Evolutionary conservation across 2,329 filamentous ascomycete species (phyloP), one percentile per base, ranked within the genome.

Genomic region (Dactylellina sp.): DNA sequence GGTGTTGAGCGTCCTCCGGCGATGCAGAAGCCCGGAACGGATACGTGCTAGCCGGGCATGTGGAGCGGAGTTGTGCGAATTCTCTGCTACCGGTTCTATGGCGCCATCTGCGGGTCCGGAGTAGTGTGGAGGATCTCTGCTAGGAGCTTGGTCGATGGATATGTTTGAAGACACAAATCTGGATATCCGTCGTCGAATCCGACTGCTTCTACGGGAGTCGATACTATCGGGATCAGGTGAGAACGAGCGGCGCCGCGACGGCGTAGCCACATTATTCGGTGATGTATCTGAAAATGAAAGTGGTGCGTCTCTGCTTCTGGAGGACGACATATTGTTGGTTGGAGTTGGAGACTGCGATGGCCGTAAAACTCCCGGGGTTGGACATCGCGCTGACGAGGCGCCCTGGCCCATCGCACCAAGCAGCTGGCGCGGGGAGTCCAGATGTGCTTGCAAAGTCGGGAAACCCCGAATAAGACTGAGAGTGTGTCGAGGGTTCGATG

Each of bases 361-460:
- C 20, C 55, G 57, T 42, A 49, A 42, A 49, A 42, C 59, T 61
- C 63, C 62, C 9, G 56, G 49, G 44, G 24, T 57, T 63, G 71
- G 64, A 75, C 64, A 70, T 70, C 64, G 62, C 57, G 71, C 49
- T 55, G 71, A 75, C 46, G 71, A 75, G 63, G 63, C 63, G 40
- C 71, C 46, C 64, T 75, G 71, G 71, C 71, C 71, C 71, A 75
- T 75, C 71, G 62, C 63, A 75, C 64, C 71, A 60, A 64, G 24
- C 35, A 24, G 55, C 49, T 75, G 63, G 62, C 63, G 64, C 71
- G 53, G 49, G 49, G 63, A 59, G 57, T 75, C 70, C 70, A 74
- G 56, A 66, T 39, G 70, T 61, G 55, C 47, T 56, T 59, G 40
- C 22, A 32, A 53, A 52, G 60, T 22, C 2, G 60, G 35, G 28